Evolutionary conservation across 495 filamentous ascomycete genomes (phyloP), one percentile per base, ranked within the genome.

Genomic region (Tuber borchii): DNA sequence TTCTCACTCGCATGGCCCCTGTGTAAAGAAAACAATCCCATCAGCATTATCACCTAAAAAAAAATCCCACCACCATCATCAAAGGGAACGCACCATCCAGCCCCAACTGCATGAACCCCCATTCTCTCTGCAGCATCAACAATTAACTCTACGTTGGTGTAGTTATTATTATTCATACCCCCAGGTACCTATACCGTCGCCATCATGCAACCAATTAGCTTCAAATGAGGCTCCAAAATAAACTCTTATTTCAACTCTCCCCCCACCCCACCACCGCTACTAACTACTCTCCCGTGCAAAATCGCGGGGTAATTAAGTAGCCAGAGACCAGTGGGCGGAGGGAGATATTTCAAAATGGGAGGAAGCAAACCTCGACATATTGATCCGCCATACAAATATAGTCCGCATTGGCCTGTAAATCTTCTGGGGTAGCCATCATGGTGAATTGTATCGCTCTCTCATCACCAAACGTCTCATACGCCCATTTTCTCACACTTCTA

Each of bases 161-260:
- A 99, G 86, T 99, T 99, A 90, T 99, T 97, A 88, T 99, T 99
- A 86, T 99, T 99, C 69, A 95, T 99, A 81, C 95, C 95, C 80
- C 95, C 95, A 22, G 95, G 95, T 71, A 93, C 90, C 87, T 89
- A 79, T 75, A 71, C 75, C 26, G 74, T 65, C 51, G 51, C 14
- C 51, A 16, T 12, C 26, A 61, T 3, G 26, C 56, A 65, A 34
- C 26, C 56, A 65, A 31, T 65, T 14, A 65, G 56, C 56, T 65
- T 65, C 26, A 12, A 16, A 42, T 61, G 31, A 48, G 43, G 39
- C 44, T 31, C 43, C 40, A 22, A 48, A 65, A 26, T 40, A 77
- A 65, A 65, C 56, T 65, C 34, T 17, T 12, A 4, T 34, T 34
- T 34, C 26, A 65, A 65, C 14, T 26, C 16, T 0, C 72, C 45